A percentile compares a stretch with the other conserved stretches of the same genome.
phyloP scores from a whole-genome alignment of 2,329 filamentous ascomycete species.

The Paracoccidioides brasiliensis region DNA sequence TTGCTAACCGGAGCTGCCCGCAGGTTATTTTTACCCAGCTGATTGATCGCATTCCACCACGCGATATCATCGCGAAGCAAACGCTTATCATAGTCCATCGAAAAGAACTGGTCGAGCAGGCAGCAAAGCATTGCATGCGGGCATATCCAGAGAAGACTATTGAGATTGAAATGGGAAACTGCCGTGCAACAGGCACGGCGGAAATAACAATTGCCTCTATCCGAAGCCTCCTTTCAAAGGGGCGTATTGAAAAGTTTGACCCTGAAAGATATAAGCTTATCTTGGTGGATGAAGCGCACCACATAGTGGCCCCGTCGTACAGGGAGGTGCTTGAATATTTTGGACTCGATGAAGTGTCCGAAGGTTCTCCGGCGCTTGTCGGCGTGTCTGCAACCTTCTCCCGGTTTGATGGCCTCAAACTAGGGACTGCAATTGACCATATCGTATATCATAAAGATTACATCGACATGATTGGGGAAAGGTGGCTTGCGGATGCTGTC shows the following conservation, averaged over 20 bases:
- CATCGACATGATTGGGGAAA: conserved; percentile 69
- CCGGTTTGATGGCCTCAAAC: conserved; percentile 68
- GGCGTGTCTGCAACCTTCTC: conserved; percentile 76
- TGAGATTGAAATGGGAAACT: conserved; percentile 81
- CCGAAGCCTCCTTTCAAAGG: conserved; percentile 64
- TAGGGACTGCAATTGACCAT: conserved; percentile 79
- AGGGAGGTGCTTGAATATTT: conserved; percentile 67
- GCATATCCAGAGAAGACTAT: conserved; percentile 70
- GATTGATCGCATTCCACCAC: conserved; percentile 59
- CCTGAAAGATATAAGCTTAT: conserved; percentile 72
- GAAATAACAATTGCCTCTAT: conserved; percentile 93
- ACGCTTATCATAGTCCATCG: conserved; percentile 88
- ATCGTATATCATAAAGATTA: conserved; percentile 91
- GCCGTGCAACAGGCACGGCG: conserved; percentile 62
- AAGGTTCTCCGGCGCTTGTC: conserved; percentile 53
- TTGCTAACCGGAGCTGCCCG: conserved; percentile 4
- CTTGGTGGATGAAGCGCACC: conserved; percentile 91
- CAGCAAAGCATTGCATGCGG: conserved; percentile 65
- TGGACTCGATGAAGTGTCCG: conserved; percentile 44
- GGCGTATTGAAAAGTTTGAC: conserved; percentile 71
- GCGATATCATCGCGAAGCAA: conserved; percentile 48
- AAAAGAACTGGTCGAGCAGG: conserved; percentile 87
- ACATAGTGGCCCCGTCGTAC: conserved; percentile 79
- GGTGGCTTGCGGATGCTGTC: conserved; percentile 82
- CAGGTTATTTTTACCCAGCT: conserved; percentile 93